phyloP scores from a whole-genome alignment of 2,329 filamentous ascomycete genomes.

The Macrophomina phaseolina region DNA sequence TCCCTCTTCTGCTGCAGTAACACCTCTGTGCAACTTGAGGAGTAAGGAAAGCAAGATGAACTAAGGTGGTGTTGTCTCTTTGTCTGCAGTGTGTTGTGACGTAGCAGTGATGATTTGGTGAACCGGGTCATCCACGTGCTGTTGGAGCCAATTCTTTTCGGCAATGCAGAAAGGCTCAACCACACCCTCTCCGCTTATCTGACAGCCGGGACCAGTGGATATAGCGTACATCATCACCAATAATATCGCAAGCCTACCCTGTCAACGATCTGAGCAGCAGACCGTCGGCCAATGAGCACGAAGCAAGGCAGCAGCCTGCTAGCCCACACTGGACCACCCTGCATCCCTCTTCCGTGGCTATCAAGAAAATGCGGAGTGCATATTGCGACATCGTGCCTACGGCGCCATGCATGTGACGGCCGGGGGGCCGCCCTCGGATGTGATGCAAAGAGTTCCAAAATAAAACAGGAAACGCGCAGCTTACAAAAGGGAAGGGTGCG shows the following conservation, averaged over 20 bases:
- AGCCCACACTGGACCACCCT: neutral
- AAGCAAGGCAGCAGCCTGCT: neutral
- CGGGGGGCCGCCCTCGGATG: neutral
- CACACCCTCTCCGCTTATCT: neutral
- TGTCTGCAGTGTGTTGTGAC: neutral
- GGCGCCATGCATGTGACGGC: slow-evolving; percentile 21
- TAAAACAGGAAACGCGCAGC: neutral
- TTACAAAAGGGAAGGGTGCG: neutral
- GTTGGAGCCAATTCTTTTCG: neutral
- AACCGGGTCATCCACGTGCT: neutral
- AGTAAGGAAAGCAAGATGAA: no score
- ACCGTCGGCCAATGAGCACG: neutral
- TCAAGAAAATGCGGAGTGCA: slow-evolving; percentile 18
- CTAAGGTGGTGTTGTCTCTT: neutral
- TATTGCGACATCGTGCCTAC: slow-evolving; percentile 7
- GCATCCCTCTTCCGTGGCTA: neutral
- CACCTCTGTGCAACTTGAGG: no score
- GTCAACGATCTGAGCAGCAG: neutral
- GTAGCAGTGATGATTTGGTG: neutral
- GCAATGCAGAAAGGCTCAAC: neutral
- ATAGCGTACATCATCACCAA: slow-evolving; percentile 1
- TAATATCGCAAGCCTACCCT: neutral
- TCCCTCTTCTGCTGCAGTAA: no score
- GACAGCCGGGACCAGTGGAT: neutral
- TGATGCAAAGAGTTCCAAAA: slow-evolving; percentile 8